phyloP scores from a whole-genome alignment of 176 grass and related monocot species.

The Aechmea fasciata region DNA sequence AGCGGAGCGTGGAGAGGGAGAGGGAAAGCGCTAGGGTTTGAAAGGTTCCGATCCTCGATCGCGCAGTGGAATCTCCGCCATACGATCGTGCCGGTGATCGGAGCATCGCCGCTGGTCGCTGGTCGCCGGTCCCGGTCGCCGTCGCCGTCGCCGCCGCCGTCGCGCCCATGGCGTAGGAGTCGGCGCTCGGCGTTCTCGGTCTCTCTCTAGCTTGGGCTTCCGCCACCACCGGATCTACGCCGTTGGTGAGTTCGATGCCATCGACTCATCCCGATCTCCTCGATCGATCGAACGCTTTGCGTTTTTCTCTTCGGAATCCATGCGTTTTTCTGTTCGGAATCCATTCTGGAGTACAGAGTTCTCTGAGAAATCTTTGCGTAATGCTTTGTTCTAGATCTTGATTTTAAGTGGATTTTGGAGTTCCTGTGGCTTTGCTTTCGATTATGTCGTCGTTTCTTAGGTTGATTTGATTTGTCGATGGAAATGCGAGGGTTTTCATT shows the following conservation, averaged over 20 bases:
- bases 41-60: not conserved
- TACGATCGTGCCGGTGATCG: not conserved
- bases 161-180: slow-evolving; percentile 7
- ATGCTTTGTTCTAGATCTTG: not conserved
- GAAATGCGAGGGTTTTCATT: not conserved
- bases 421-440: not conserved
- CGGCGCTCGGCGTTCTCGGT: slow-evolving; percentile 12
- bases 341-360: not conserved
- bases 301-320: not conserved
- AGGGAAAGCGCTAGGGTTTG: not conserved
- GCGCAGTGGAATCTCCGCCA: not conserved
- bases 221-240: slow-evolving; percentile 24
- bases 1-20: not conserved
- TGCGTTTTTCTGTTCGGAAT: not conserved
- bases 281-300: not conserved
- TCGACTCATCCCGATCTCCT: not conserved
- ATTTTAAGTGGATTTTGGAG: not conserved
- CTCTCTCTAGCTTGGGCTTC: not conserved
- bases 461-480: not conserved
- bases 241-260: slow-evolving; percentile 23
- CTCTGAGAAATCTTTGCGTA: not conserved
- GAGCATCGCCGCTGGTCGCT: not conserved
- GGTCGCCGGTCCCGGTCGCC: not conserved
- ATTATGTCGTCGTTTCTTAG: not conserved
- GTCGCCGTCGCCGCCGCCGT: not conserved